Conservation (phyloP, 2,329 filamentous ascomycete species). For the Neocucurbitaria cava region DNA sequence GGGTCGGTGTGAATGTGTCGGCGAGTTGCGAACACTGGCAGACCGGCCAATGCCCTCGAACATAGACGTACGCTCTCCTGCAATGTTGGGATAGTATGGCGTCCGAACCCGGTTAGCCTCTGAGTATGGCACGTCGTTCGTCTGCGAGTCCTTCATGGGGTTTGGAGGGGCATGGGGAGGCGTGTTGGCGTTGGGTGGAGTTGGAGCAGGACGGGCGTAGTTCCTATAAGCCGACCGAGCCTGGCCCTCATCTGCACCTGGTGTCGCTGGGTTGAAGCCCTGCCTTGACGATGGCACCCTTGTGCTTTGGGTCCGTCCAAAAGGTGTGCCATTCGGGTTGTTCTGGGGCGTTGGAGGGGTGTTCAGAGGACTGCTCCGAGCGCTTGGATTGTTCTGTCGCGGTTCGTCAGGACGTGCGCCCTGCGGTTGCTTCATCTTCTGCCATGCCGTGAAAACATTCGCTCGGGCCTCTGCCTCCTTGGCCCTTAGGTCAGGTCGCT, state of each 20-base stretch:
- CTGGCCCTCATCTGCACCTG: constrained; percentile 66
- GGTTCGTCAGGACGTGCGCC: constrained; percentile 40
- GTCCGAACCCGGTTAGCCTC: constrained; percentile 59
- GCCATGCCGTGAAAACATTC: constrained; percentile 58
- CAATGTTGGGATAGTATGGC: constrained; percentile 59
- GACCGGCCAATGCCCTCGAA: constrained; percentile 61
- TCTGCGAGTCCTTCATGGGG: constrained; percentile 26
- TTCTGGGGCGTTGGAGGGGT: constrained; percentile 16
- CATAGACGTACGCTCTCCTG: constrained; percentile 65
- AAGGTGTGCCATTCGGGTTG: constrained; percentile 47
- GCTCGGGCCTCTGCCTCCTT: constrained; percentile 50
- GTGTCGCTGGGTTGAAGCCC: constrained; percentile 65
- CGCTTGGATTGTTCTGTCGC: constrained; percentile 25
- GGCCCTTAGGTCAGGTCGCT: constrained; percentile 36
- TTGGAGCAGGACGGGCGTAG: constrained; percentile 43
- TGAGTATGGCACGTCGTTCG: constrained; percentile 47
- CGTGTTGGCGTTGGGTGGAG: constrained; percentile 31
- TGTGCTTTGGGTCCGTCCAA: constrained; percentile 49
- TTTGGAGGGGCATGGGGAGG: constrained; percentile 10
- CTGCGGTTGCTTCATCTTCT: constrained; percentile 56
- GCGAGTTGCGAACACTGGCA: constrained; percentile 60
- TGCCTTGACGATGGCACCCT: constrained; percentile 59
- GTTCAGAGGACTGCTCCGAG: constrained; percentile 9
- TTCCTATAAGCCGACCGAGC: constrained; percentile 60
- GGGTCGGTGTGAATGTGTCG: constrained; percentile 37